These are phyloP conservation scores for Fusarium tanahbumbuense DNA, from an alignment of 2,329 filamentous ascomycete species.

Conservation along the genomic window DNA sequence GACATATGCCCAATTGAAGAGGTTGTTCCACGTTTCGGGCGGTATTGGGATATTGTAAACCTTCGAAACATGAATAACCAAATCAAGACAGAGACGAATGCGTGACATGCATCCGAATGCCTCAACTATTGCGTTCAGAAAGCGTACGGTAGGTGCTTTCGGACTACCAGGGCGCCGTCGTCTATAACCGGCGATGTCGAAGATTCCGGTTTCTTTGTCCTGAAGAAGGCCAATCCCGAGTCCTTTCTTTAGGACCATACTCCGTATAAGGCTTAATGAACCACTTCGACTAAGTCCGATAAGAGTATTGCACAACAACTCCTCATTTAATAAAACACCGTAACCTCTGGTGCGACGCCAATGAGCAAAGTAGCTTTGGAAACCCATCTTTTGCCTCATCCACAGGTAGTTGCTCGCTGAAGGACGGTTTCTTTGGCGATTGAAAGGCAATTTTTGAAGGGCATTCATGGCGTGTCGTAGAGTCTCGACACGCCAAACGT, in stretches of 20 bases:
- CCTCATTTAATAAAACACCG: constrained; percentile 52
- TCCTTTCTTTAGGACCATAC: constrained; percentile 49
- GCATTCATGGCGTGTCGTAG: constrained; percentile 48
- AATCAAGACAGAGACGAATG: constrained; percentile 66
- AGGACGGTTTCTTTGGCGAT: constrained; percentile 40
- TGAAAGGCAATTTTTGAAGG: constrained; percentile 47
- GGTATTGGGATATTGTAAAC: constrained; percentile 70
- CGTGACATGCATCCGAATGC: constrained; percentile 74
- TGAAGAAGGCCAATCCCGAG: constrained; percentile 47
- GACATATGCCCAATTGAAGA: constrained; percentile 76
- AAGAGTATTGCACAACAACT: constrained; percentile 56
- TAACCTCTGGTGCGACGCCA: constrained; percentile 43
- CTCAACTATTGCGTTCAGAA: constrained; percentile 76
- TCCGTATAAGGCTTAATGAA: constrained; percentile 49
- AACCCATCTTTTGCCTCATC: constrained; percentile 44
- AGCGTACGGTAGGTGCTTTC: constrained; percentile 65
- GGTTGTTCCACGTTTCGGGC: constrained; percentile 69
- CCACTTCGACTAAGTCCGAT: constrained; percentile 57
- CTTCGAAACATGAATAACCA: constrained; percentile 72
- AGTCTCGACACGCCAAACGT: constrained; percentile 46
- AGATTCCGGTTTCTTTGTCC: constrained; percentile 31
- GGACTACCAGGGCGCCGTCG: constrained; percentile 61
- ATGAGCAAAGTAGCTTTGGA: constrained; percentile 46
- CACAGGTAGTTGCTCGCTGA: constrained; percentile 46
- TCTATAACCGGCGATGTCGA: constrained; percentile 50